These are phyloP conservation scores for Podaxis sp. DNA, from an alignment of 768 basidiomycete genomes.

Conservation along the genomic window DNA sequence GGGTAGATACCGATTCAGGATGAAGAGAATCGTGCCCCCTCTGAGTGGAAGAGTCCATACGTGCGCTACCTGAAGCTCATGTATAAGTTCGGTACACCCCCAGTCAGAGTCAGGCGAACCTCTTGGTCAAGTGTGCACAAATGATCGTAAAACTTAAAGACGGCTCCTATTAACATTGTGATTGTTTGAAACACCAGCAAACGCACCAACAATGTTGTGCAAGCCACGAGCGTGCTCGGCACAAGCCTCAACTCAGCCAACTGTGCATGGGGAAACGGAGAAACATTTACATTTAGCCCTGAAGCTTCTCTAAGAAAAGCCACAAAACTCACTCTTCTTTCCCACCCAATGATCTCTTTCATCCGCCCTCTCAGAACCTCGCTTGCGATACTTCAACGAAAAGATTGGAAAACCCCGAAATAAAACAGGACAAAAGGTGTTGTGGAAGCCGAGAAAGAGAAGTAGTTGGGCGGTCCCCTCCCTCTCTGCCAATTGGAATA, in stretches of 20 bases:
- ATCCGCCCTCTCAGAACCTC: background rate
- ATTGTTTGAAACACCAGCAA: background rate
- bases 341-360: background rate
- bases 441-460: background rate
- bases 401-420: background rate
- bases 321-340: background rate
- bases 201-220: conserved; percentile 22
- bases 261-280: conserved; percentile 9
- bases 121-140: conserved; percentile 33
- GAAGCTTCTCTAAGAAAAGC: background rate
- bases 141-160: conserved; percentile 29
- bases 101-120: conserved; percentile 13
- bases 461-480: background rate
- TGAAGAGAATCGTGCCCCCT: conserved; percentile 28
- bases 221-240: conserved; percentile 22
- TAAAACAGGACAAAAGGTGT: background rate
- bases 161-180: background rate
- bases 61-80: conserved; percentile 23
- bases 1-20: conserved; percentile 36
- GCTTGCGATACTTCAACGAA: background rate
- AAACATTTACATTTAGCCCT: background rate
- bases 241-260: conserved; percentile 21
- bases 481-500: background rate
- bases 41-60: conserved; percentile 28
- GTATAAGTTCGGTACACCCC: background rate